Evolutionary conservation across 495 filamentous ascomycete species (phyloP).

Genomic region (Podospora fimiseda): DNA sequence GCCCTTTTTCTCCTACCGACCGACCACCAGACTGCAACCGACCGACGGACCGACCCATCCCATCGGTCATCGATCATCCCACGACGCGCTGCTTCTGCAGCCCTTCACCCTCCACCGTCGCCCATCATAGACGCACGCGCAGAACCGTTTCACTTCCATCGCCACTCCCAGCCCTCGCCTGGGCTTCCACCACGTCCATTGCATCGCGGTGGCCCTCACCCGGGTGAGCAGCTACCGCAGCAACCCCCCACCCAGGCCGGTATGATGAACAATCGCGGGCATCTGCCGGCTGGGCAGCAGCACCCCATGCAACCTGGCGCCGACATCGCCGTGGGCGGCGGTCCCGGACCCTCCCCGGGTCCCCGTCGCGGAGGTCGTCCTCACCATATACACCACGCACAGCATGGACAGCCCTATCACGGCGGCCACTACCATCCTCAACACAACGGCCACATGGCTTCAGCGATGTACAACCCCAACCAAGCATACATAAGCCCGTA

Average conservation of each 20-base stretch:
- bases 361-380: slow-evolving; percentile 29
- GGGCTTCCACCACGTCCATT: slow-evolving; percentile 3
- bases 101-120: neutral
- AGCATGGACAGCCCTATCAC: slow-evolving; percentile 19
- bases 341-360: slow-evolving; percentile 15
- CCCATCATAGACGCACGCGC: slow-evolving; percentile 8
- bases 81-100: neutral
- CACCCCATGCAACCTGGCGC: slow-evolving; percentile 35
- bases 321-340: slow-evolving; percentile 36
- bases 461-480: slow-evolving; percentile 33
- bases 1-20: neutral
- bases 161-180: slow-evolving; percentile 10
- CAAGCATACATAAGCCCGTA: slow-evolving; percentile 27
- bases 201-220: slow-evolving; percentile 35
- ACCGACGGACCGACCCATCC: slow-evolving; percentile 1
- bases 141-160: slow-evolving; percentile 3
- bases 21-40: neutral
- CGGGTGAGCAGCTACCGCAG: slow-evolving; percentile 44
- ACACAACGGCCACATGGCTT: slow-evolving; percentile 27
- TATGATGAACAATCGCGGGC: slow-evolving; percentile 53
- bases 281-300: slow-evolving; percentile 59
- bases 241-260: slow-evolving; percentile 46
- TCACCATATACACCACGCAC: slow-evolving; percentile 20
- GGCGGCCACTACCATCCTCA: slow-evolving; percentile 26
- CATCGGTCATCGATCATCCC: too few species aligned